A percentile compares a stretch with the other conserved stretches of the same genome.
Evolutionary conservation across 2,329 filamentous ascomycete genomes (phyloP).

Genomic region (Pyrenophora graminea): DNA sequence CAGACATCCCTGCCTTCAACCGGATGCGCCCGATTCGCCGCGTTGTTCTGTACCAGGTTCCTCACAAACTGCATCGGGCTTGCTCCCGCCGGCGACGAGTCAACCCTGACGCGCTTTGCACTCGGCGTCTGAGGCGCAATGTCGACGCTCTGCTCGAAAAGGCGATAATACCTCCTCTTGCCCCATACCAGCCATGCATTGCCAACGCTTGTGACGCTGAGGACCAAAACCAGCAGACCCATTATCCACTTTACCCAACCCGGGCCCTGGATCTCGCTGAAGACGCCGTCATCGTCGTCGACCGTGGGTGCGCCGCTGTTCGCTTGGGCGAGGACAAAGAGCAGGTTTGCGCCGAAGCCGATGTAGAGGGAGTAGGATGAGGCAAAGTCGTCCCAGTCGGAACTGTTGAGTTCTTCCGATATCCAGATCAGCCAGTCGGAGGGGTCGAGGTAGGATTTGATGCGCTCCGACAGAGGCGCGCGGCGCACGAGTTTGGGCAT

Average conservation of each 20-base stretch:
- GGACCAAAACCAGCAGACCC: slow-evolving; percentile 69
- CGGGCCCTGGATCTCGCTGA: slow-evolving; percentile 59
- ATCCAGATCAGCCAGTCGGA: slow-evolving; percentile 89
- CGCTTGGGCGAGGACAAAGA: slow-evolving; percentile 80
- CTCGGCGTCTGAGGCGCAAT: slow-evolving; percentile 77
- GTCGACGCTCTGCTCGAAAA: slow-evolving; percentile 88
- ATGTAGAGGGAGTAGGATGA: slow-evolving; percentile 75
- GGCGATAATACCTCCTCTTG: slow-evolving; percentile 81
- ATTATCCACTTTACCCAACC: slow-evolving; percentile 72
- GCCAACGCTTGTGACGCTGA: slow-evolving; percentile 67
- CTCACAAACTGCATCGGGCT: slow-evolving; percentile 79
- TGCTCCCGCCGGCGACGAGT: slow-evolving; percentile 76
- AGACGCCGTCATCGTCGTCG: slow-evolving; percentile 75
- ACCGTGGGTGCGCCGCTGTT: slow-evolving; percentile 62
- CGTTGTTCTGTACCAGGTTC: slow-evolving; percentile 67
- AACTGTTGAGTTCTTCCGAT: slow-evolving; percentile 88
- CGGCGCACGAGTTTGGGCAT: slow-evolving; percentile 75
- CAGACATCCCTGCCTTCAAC: slow-evolving; percentile 85
- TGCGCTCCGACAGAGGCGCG: slow-evolving; percentile 76
- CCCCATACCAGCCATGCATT: slow-evolving; percentile 85
- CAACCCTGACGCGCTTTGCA: slow-evolving; percentile 83
- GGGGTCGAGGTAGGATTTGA: slow-evolving; percentile 79
- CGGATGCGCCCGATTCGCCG: slow-evolving; percentile 83
- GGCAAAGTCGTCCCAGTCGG: slow-evolving; percentile 81
- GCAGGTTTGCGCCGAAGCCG: slow-evolving; percentile 74